These are phyloP conservation scores for Lipomyces spencermartinsiae DNA, from an alignment of 805 yeast species.

Conservation along the genomic window DNA sequence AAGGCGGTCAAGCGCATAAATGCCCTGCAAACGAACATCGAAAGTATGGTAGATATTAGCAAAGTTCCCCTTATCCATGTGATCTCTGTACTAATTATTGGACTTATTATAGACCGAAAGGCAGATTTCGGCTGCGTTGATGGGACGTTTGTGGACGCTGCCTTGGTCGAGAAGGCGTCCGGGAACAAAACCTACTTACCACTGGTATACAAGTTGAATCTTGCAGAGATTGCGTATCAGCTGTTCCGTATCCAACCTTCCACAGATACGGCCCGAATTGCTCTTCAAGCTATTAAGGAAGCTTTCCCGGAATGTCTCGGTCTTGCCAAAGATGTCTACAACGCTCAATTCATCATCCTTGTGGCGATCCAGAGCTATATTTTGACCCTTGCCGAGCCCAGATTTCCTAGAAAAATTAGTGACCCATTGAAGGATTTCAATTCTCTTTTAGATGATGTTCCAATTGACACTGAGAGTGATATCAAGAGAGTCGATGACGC, in stretches of 20 bases:
- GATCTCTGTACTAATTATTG: background rate
- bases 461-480: background rate
- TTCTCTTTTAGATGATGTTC: background rate
- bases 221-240: conserved; percentile 17
- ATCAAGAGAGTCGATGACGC: background rate
- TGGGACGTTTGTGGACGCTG: conserved; percentile 13
- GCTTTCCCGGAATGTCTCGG: background rate
- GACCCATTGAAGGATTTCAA: conserved; percentile 5
- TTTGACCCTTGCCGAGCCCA: background rate
- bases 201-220: conserved; percentile 15
- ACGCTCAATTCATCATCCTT: background rate
- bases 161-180: conserved; percentile 7
- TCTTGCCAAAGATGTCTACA: background rate
- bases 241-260: conserved; percentile 1
- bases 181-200: conserved; percentile 3
- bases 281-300: background rate
- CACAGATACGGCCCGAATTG: background rate
- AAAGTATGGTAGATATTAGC: background rate
- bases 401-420: background rate
- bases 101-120: conserved; percentile 8
- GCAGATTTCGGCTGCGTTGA: conserved; percentile 8
- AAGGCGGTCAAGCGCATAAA: background rate
- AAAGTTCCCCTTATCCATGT: background rate
- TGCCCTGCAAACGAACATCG: background rate
- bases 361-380: background rate